phyloP scores from a whole-genome alignment of 2,329 filamentous ascomycete genomes.

The Aspergillus caelatus region DNA sequence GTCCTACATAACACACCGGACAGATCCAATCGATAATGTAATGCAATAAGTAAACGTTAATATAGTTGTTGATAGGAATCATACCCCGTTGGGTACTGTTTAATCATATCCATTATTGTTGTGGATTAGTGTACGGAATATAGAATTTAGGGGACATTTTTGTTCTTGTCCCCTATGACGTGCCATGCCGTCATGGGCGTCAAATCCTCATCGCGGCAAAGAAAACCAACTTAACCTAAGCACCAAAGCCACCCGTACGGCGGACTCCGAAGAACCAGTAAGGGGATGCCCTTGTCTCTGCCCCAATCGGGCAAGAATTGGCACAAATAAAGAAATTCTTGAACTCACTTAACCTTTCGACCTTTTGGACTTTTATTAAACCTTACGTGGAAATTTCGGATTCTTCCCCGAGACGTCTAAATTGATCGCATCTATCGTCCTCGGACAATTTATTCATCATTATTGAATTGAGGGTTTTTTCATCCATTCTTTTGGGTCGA shows the following conservation, averaged over 20 bases:
- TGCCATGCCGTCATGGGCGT: background rate
- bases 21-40: background rate
- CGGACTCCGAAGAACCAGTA: background rate
- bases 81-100: no score
- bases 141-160: background rate
- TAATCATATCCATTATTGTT: no score
- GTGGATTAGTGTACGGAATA: background rate
- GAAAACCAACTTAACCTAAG: background rate
- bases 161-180: background rate
- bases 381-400: slow-evolving; percentile 5
- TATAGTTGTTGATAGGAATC: background rate
- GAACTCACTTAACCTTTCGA: slow-evolving; percentile 1
- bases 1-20: background rate
- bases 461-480: slow-evolving; percentile 15
- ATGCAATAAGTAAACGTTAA: background rate
- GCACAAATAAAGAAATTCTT: background rate
- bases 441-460: slow-evolving; percentile 14
- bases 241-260: background rate
- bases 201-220: slow-evolving; percentile 3
- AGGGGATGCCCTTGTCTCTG: background rate
- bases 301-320: background rate
- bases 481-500: slow-evolving; percentile 20
- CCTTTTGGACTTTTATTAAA: slow-evolving; percentile 10
- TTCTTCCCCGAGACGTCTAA: slow-evolving; percentile 6
- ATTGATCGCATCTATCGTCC: slow-evolving; percentile 4